Evolutionary conservation across 179 eudicot genomes (phyloP), one percentile per base, ranked within the genome.

Genomic region (Pouteria campechiana): DNA sequence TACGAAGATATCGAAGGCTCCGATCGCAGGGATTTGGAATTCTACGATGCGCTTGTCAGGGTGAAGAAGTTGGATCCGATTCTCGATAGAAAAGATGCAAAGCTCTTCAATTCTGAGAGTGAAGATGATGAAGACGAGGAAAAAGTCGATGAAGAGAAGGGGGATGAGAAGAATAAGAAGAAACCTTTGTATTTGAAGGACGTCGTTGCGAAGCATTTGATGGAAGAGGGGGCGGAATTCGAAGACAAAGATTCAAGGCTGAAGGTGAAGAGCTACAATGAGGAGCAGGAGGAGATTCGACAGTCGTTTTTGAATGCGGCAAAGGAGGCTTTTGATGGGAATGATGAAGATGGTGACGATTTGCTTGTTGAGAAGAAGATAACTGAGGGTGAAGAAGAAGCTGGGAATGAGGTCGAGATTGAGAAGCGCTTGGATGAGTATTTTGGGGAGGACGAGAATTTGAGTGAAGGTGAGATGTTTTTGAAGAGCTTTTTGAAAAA

Each of bases 171-270:
- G 20, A 50, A 54, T 54, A 70, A 60, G 25, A 15, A 14, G 60
- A 76, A 73, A 37, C 67, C 75, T 1, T 68, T 61, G 78, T 86
- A 75, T 61, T 63, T 92, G 69, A 92, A 87, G 56, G 96, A 92
- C 71, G 88, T 87, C 18, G 58, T 41, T 3, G 83, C 99, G 1
- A 49, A 61, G 52, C 86, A 74, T 25, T 76, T 90, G 75, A 70
- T 90, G 25, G 87, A 76, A 55, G 54, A 50, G 27, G 97, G 93
- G 4, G 67, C 90, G 0, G 90, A 86, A n/a, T 72, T 68, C 38
- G 78, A 58, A 8, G 75, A 53, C 15, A 58, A 44, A 9, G 76
- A 73, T 1, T 27, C 17, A 9, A 44, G 24, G 1, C 50, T 32
- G 15, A 37, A 55, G 58, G 67, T 62, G 22, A 83, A 67, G 52